Base-by-base conservation (phyloP, 805 yeast species). In the Zygosaccharomyces siamensis region DNA sequence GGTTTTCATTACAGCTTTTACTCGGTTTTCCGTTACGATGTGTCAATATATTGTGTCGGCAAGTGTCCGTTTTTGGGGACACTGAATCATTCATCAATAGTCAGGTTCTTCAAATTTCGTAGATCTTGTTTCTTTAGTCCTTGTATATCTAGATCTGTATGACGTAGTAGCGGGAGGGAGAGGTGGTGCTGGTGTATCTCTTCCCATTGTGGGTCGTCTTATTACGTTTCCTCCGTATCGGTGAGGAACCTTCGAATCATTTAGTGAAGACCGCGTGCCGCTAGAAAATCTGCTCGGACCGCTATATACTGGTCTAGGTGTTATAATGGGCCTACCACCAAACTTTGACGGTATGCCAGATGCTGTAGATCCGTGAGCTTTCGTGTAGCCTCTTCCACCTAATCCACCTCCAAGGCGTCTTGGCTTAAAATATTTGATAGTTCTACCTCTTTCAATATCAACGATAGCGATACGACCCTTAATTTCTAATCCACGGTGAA, bases 351-450 rank as follows among this genome's bases (percentile, higher is more conserved):
- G 16, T n/a, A 46, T 27, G 12, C 11, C 14, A 7, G 39, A 35
- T 2, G 44, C 28, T 3, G 46, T 36, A 23, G 33, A 37, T 24
- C 43, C 41, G 27, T 47, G 37, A 4, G 30, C 33, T 18, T 32
- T 46, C 12, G 53, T 74, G 60, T 82, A 82, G 44, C 81, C 80
- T 47, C 93, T 72, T 1, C 96, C 96, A 3, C 97, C 97, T n/a
- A 86, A 67, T 0, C 97, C 97, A 3, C 97, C 97, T 1, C 96
- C 97, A 2, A 92, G 71, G 50, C 92, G 64, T 57, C 85, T 63
- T 0, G 95, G 93, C 47, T 74, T 76, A 85, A 90, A 86, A 55
- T 75, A 77, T 47, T 83, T 76, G 12, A 78, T 76, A 1, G 80
- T 65, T 40, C 93, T 68, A 2, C 89, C 86, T 49, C 92, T 65